phyloP scores from a whole-genome alignment of 2,329 filamentous ascomycete species.

The Drechslerella stenobrocha region DNA sequence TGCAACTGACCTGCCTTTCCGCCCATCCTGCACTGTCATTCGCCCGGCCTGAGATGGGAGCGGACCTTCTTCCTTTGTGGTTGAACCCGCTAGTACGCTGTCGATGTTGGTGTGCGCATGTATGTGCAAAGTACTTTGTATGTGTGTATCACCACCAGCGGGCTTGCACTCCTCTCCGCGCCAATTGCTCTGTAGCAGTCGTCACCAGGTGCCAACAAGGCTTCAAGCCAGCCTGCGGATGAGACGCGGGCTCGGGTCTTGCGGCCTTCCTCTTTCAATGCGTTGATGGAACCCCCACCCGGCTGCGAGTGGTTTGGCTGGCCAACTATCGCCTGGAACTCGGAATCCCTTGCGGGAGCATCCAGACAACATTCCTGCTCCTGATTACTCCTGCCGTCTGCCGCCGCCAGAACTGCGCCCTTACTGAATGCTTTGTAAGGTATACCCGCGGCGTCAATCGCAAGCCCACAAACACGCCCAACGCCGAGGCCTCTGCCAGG shows the following conservation, averaged over 20 bases:
- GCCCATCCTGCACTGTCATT: conserved; percentile 45
- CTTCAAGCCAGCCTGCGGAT: conserved; percentile 1
- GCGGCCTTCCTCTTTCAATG: conserved; percentile 40
- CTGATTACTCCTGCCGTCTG: too few relatives aligned
- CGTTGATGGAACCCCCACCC: conserved; percentile 32
- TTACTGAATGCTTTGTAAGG: too few relatives aligned
- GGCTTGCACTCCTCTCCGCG: too few relatives aligned
- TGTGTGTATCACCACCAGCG: too few relatives aligned
- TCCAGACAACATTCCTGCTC: too few relatives aligned
- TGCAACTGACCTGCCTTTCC: conserved; percentile 42
- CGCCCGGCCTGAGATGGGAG: conserved; percentile 29
- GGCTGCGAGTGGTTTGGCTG: background rate
- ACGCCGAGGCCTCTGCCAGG: background rate
- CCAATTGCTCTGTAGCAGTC: too few relatives aligned
- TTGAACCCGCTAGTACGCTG: background rate
- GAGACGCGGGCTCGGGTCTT: conserved; percentile 4
- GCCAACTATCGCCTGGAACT: conserved; percentile 7
- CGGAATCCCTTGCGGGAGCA: background rate
- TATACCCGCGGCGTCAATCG: too few relatives aligned
- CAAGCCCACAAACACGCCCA: too few relatives aligned
- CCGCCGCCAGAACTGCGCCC: too few relatives aligned
- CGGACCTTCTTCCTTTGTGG: too few relatives aligned
- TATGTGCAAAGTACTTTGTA: too few relatives aligned
- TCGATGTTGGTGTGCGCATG: background rate
- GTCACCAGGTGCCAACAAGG: background rate